Percentiles rank a stretch among this genome's conserved stretches.
Conservation (phyloP, 805 yeast species). For the Candida coquimbonensis region DNA sequence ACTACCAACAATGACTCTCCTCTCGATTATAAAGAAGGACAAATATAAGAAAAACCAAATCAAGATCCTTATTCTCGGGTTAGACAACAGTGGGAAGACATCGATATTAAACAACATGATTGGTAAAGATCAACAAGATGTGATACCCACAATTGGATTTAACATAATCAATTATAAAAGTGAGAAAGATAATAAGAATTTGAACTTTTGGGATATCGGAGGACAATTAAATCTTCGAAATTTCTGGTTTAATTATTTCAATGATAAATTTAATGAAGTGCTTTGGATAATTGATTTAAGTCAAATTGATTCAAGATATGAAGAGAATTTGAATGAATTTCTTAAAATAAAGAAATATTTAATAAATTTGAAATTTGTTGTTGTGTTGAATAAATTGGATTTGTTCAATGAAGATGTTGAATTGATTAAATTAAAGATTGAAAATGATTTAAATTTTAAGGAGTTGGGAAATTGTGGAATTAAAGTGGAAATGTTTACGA, state of each 20-base stretch:
- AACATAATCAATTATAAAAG: constrained; percentile 55
- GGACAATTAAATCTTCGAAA: constrained; percentile 80
- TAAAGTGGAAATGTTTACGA: not conserved
- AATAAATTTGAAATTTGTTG: constrained; percentile 59
- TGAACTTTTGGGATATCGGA: constrained; percentile 85
- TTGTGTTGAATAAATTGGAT: constrained; percentile 74
- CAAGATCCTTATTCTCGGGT: constrained; percentile 70
- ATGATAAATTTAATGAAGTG: constrained; percentile 62
- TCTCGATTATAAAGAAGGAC: constrained; percentile 75
- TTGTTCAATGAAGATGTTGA: constrained; percentile 28
- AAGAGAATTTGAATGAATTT: constrained; percentile 62
- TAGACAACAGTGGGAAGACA: constrained; percentile 90
- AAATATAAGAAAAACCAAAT: constrained; percentile 73
- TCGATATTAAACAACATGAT: constrained; percentile 63
- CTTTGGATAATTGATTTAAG: constrained; percentile 81
- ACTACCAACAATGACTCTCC: constrained; percentile 56
- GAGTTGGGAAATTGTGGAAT: constrained; percentile 3
- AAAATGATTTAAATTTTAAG: constrained; percentile 1
- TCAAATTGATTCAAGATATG: constrained; percentile 46
- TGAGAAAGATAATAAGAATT: constrained; percentile 20
- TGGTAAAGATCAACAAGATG: constrained; percentile 39
- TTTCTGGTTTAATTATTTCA: constrained; percentile 88
- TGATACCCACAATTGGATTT: constrained; percentile 89
- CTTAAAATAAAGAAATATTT: constrained; percentile 46
- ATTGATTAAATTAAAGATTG: constrained; percentile 5